phyloP scores from a whole-genome alignment of 164 flowering plant genomes.

The Dillenia suffruticosa region DNA sequence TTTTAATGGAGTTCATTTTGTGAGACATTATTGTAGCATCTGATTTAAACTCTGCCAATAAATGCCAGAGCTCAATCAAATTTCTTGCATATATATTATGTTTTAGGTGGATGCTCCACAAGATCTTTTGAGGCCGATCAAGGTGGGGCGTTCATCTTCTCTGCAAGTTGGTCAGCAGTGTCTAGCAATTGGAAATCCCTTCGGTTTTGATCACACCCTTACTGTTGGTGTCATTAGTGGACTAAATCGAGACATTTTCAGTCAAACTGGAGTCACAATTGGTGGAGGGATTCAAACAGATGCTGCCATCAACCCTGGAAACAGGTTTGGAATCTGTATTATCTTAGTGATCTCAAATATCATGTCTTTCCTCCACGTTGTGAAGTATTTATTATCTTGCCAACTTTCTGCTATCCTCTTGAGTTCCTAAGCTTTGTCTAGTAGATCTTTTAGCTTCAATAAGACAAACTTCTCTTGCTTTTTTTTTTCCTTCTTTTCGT shows the following conservation, averaged over 20 bases:
- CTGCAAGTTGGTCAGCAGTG: conserved; percentile 91
- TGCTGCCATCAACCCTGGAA: conserved; percentile 98
- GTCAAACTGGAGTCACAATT: conserved; percentile 89
- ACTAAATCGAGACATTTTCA: conserved; percentile 83
- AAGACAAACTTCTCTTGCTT: not conserved
- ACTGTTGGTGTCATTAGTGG: conserved; percentile 97
- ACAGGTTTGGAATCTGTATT: conserved; percentile 46
- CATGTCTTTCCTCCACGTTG: too few relatives aligned
- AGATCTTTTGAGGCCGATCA: conserved; percentile 73
- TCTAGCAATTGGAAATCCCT: conserved; percentile 96
- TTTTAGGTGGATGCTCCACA: conserved; percentile 75
- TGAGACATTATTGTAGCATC: not conserved
- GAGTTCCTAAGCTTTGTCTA: not conserved
- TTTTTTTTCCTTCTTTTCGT: too few relatives aligned
- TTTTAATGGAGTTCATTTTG: too few relatives aligned
- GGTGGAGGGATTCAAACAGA: conserved; percentile 98
- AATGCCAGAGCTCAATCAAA: not conserved
- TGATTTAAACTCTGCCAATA: too few relatives aligned
- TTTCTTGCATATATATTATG: not conserved
- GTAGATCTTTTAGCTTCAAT: not conserved
- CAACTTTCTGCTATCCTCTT: not conserved
- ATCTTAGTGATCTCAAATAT: not conserved
- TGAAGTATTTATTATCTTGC: too few relatives aligned
- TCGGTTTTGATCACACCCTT: conserved; percentile 96
- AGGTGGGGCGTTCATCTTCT: conserved; percentile 66